phyloP scores from a whole-genome alignment of 345 rosid species.

The Brassica napus region DNA sequence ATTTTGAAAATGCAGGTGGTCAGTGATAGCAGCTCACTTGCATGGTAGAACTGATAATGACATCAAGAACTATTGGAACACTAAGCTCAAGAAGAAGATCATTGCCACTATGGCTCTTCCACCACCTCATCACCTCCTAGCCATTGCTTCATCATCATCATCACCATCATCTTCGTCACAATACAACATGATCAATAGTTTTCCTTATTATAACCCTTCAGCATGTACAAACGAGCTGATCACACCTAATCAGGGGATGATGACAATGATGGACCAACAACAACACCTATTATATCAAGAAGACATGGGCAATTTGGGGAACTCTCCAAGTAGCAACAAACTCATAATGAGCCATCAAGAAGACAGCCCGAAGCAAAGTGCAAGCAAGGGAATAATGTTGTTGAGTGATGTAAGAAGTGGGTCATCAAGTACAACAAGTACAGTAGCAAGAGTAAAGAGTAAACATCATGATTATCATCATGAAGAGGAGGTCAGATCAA shows the following conservation, averaged over 20 bases:
- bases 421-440: conserved; percentile 60
- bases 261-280: conserved; percentile 45
- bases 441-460: conserved; percentile 48
- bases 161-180: conserved; percentile 35
- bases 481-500: conserved; percentile 30
- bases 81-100: conserved; percentile 88
- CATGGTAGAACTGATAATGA: conserved; percentile 95
- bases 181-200: conserved; percentile 31
- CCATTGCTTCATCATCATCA: conserved; percentile 39
- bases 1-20: conserved; percentile 56
- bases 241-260: conserved; percentile 36
- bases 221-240: conserved; percentile 41
- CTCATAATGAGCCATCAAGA: conserved; percentile 39
- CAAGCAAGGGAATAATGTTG: conserved; percentile 36
- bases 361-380: conserved; percentile 44
- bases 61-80: conserved; percentile 93
- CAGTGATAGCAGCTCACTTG: conserved; percentile 81
- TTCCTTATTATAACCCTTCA: conserved; percentile 40
- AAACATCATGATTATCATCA: conserved; percentile 35
- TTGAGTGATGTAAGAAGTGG: conserved; percentile 53
- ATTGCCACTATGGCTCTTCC: conserved; percentile 34
- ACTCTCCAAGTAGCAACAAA: conserved; percentile 27
- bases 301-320: conserved; percentile 36
- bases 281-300: conserved; percentile 37
- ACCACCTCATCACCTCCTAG: conserved; percentile 33